Evolutionary conservation across 1,139 yeast genomes (phyloP).

Genomic region (Hansenula anomala): DNA sequence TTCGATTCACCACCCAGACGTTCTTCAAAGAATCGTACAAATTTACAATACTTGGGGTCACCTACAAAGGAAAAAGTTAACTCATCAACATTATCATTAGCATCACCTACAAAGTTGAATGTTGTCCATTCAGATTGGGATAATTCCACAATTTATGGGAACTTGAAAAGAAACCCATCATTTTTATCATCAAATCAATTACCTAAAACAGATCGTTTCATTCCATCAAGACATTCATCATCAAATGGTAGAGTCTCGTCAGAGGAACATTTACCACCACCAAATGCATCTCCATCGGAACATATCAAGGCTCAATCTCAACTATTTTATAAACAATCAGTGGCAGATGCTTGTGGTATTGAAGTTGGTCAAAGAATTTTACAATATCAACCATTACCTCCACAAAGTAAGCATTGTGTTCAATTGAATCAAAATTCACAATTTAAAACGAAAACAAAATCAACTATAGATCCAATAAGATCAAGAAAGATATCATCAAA

Average conservation of each 20-base stretch:
- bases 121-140: constrained; percentile 37
- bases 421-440: constrained; percentile 37
- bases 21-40: constrained; percentile 5
- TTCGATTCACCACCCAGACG: constrained; percentile 9
- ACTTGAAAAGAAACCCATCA: constrained; percentile 18
- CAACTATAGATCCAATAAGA: constrained; percentile 29
- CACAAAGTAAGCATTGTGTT: constrained; percentile 56
- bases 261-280: constrained; percentile 31
- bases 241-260: constrained; percentile 34
- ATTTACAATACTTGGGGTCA: constrained; percentile 11
- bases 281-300: constrained; percentile 42
- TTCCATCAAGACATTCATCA: constrained; percentile 48
- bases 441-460: constrained; percentile 24
- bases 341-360: constrained; percentile 93
- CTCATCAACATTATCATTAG: constrained; percentile 27
- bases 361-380: constrained; percentile 80
- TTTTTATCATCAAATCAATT: constrained; percentile 8
- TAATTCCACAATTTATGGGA: constrained; percentile 19
- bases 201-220: constrained; percentile 39
- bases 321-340: constrained; percentile 73
- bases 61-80: constrained; percentile 12
- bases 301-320: constrained; percentile 69
- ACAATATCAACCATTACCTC: constrained; percentile 85
- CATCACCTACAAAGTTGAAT: constrained; percentile 45
- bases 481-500: constrained; percentile 75